Evolutionary conservation across 108 stramenopile species (phyloP), one percentile per base, ranked within the genome.

Genomic region (Chaetoceros muelleri): DNA sequence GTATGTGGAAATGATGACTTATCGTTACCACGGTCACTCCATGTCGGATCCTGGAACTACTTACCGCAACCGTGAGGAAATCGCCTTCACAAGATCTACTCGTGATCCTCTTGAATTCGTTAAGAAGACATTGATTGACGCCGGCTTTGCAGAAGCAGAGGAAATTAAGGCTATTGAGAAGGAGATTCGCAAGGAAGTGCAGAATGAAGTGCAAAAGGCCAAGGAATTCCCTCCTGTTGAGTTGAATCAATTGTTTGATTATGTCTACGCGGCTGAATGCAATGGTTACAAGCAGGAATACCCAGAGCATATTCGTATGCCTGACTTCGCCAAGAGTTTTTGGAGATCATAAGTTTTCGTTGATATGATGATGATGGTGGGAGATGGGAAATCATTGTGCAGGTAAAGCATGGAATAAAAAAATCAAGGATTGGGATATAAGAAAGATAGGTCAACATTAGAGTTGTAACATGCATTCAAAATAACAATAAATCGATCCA

Each of bases 21-120:
- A 96, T 74, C 94, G 99, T 52, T 99, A 99, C 95, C 99, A 99
- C 70, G 99, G 99, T 45, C 99, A 99, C 79, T 92, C 89, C 76
- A 99, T 99, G 99, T 93, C 90, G 44, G 99, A 99, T 76, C 99
- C 99, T 5, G 99, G 99, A 40, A 97, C 97, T 13, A 97, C 99
- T 57, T 99, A 99, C 88, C 96, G 99, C 48, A 97, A 90, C 75
- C 91, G 97, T 48, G 99, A 99, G 55, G 99, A 99, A 77, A 95
- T 99, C 70, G 94, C 87, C 24, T 82, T 91, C 52, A 96, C 96
- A 24, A 87, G 99, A 54, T 76, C 90, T 44, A 95, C 96, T 31
- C 82, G 94, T 8, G 99, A 99, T 65, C 97, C 96, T 52, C 78
- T 99, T 57, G 97, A 99, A 73, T 93, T 84, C 65, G 86, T 98